Evolutionary conservation across 305 asterid species (phyloP), one percentile per base, ranked within the genome.

Genomic region (Solanum hybrid): DNA sequence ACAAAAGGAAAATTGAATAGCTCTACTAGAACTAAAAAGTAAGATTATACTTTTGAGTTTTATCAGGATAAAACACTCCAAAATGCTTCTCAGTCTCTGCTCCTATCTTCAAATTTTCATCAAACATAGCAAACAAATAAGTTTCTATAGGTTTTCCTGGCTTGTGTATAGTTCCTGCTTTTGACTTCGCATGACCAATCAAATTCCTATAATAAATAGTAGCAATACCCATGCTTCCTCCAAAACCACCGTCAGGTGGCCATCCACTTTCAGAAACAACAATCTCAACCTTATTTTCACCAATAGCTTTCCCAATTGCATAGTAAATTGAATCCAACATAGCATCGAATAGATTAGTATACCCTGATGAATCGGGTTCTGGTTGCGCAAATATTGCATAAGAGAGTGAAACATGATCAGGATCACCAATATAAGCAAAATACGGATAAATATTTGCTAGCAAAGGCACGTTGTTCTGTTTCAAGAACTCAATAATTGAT

Each of bases 261-360:
- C 95, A 93, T 4, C 96, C 96, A 3, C 92, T 91, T 90, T 93
- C 94, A 0, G 96, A 89, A n/a, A 94, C 93, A 7, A 93, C 93
- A 10, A 93, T 79, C 3, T 27, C 79, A 0, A 93, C 38, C 1
- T 29, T 14, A 0, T 72, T 8, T 8, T 89, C 93, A n/a, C 90
- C 93, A n/a, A 93, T 94, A 1, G 71, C 89, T 29, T 89, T 93
- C 51, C 90, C 95, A 2, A 79, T 35, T 1, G 94, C 96, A 14
- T 90, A 89, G 69, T 93, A 92, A 20, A 87, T 16, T 2, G 92
- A 88, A 31, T 95, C 97, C 8, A 94, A 64, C 91, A 93, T 90
- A 2, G 95, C 95, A 71, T 92, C 94, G 24, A 94, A 95, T 0
- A 95, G 92, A 87, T 94, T 94, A 64, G 3, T 87, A 77, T 24